phyloP scores from a whole-genome alignment of 495 filamentous ascomycete species.

The Penicillium bialowiezense region DNA sequence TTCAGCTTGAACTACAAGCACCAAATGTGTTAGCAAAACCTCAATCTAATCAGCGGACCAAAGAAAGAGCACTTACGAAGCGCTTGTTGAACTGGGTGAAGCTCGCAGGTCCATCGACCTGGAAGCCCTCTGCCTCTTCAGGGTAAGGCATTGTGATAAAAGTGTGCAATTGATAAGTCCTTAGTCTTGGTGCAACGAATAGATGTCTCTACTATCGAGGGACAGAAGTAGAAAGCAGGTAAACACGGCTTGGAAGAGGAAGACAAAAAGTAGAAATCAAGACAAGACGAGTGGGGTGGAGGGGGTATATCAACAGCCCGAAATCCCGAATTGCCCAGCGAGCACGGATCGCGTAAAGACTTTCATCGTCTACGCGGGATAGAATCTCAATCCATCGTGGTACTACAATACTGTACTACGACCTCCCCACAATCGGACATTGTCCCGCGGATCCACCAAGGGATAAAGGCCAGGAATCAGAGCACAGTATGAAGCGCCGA shows the following conservation, averaged over 20 bases:
- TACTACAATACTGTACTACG: neutral
- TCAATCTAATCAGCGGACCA: neutral
- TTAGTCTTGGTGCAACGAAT: no score
- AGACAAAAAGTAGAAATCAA: neutral
- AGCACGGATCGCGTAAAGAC: neutral
- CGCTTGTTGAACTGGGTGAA: conserved; percentile 64
- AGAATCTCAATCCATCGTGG: neutral
- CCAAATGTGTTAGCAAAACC: neutral
- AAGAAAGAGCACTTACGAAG: conserved; percentile 44
- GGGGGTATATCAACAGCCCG: conserved; percentile 9
- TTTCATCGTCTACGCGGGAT: neutral
- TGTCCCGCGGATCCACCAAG: conserved; percentile 5
- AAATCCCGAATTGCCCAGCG: neutral
- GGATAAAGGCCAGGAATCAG: conserved; percentile 1
- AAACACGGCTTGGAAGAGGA: neutral
- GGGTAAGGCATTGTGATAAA: conserved; percentile 66
- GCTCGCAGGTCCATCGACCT: conserved; percentile 58
- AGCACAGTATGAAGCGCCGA: neutral
- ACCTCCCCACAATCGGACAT: conserved; percentile 6
- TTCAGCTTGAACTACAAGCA: conserved; percentile 67
- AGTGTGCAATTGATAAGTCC: conserved; percentile 1
- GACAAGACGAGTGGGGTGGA: neutral
- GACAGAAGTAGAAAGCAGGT: neutral
- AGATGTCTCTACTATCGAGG: no score
- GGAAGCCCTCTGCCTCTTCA: conserved; percentile 73